Conservation (phyloP, 2,329 filamentous ascomycete genomes). For the Didymella lethalis region DNA sequence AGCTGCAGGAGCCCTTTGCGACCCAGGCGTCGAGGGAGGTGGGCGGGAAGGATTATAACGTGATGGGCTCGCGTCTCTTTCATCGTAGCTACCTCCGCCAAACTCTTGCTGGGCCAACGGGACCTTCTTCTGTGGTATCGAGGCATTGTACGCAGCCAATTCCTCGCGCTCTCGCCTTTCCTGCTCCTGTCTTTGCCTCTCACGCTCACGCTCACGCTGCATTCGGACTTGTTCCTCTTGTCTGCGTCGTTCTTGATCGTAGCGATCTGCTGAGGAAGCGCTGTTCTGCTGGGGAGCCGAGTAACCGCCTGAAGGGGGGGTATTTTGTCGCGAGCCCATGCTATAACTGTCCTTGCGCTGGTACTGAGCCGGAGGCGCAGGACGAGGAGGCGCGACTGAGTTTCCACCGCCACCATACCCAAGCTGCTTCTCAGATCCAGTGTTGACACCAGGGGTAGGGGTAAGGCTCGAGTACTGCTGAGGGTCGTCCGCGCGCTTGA, state of each 20-base stretch:
- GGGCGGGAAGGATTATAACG: slow-evolving; percentile 87
- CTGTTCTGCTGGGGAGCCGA: slow-evolving; percentile 36
- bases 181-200: slow-evolving; percentile 52
- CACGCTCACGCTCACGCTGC: slow-evolving; percentile 45
- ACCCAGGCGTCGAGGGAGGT: slow-evolving; percentile 77
- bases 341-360: slow-evolving; percentile 57
- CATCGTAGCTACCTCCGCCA: slow-evolving; percentile 66
- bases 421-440: slow-evolving; percentile 57
- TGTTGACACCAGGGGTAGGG: slow-evolving; percentile 67
- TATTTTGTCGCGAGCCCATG: slow-evolving; percentile 39
- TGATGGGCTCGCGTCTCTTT: slow-evolving; percentile 56
- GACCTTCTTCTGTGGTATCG: slow-evolving; percentile 79
- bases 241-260: slow-evolving; percentile 39
- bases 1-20: slow-evolving; percentile 55
- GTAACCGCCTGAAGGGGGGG: slow-evolving; percentile 42
- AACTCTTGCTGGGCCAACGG: slow-evolving; percentile 90
- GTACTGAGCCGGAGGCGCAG: slow-evolving; percentile 54
- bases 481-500: slow-evolving; percentile 76
- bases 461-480: slow-evolving; percentile 72
- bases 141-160: slow-evolving; percentile 87
- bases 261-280: slow-evolving; percentile 47
- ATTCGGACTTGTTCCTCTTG: slow-evolving; percentile 55
- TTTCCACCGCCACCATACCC: slow-evolving; percentile 56
- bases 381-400: slow-evolving; percentile 59
- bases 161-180: slow-evolving; percentile 68